phyloP scores from a whole-genome alignment of 108 stramenopile genomes.

The Nannochloropsis salina region DNA sequence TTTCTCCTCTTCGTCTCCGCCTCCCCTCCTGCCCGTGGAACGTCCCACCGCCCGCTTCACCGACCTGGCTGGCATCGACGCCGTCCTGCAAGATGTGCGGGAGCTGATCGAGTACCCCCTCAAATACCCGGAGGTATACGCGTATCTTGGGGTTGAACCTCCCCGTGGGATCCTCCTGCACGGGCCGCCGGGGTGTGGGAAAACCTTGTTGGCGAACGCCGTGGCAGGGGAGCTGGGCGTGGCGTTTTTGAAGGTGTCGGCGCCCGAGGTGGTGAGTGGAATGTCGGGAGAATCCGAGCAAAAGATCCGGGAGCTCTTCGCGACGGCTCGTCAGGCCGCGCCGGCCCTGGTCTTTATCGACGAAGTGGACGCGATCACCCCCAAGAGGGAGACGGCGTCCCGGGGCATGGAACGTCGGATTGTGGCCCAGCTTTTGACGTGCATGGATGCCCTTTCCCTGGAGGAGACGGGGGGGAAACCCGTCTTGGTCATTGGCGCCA shows the following conservation, averaged over 20 bases:
- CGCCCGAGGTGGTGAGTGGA: slow-evolving; percentile 92
- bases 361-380: slow-evolving; percentile 60
- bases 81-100: slow-evolving; percentile 50
- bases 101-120: slow-evolving; percentile 70
- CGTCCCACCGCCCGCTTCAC: slow-evolving; percentile 26
- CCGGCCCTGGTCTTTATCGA: slow-evolving; percentile 61
- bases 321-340: slow-evolving; percentile 66
- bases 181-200: slow-evolving; percentile 96
- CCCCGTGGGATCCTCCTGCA: slow-evolving; percentile 95
- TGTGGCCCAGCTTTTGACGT: slow-evolving; percentile 88
- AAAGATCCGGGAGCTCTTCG: slow-evolving; percentile 80
- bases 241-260: slow-evolving; percentile 69
- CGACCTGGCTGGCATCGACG: slow-evolving; percentile 44
- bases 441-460: slow-evolving; percentile 70
- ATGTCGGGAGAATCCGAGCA: slow-evolving; percentile 90
- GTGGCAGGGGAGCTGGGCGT: slow-evolving; percentile 66
- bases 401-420: slow-evolving; percentile 95
- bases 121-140: slow-evolving; percentile 89
- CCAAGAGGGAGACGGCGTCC: slow-evolving; percentile 51
- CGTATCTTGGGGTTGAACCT: slow-evolving; percentile 90
- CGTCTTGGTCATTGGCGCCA: slow-evolving; percentile 93
- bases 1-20: background rate
- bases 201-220: slow-evolving; percentile 87
- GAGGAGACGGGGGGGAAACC: slow-evolving; percentile 54
- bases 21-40: background rate